Percentiles rank a stretch among this genome's conserved stretches.
Evolutionary conservation across 139 green algal genomes (phyloP).

Genomic region (Chlorella sorokiniana): DNA sequence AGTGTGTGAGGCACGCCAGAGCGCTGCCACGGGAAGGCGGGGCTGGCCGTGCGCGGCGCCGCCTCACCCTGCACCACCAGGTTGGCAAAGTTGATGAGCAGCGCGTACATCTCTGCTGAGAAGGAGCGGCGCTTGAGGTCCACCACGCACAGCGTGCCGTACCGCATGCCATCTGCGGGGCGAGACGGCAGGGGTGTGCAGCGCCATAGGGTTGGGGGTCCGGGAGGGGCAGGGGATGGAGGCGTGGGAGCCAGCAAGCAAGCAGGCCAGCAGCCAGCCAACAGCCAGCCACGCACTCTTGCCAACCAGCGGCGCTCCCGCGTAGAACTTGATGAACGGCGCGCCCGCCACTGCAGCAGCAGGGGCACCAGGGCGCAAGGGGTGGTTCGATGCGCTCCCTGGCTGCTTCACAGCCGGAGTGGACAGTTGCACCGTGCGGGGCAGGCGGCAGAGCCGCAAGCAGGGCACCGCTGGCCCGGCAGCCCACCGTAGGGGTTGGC

Average conservation of each 20-base stretch:
- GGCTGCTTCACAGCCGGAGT: too few relatives aligned
- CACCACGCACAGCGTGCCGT: conserved; percentile 85
- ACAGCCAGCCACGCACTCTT: conserved; percentile 24
- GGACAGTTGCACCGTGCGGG: too few relatives aligned
- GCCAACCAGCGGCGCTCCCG: conserved; percentile 79
- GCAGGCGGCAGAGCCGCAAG: too few relatives aligned
- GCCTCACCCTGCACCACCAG: conserved; percentile 81
- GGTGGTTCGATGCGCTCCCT: too few relatives aligned
- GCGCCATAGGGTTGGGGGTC: not conserved
- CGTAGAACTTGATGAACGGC: conserved; percentile 89
- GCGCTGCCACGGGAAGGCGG: too few relatives aligned
- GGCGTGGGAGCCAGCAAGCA: not conserved
- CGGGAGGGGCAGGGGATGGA: not conserved
- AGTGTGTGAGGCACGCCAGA: too few relatives aligned
- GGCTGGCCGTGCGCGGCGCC: too few relatives aligned
- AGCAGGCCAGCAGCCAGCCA: not conserved
- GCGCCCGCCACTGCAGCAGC: conserved; percentile 59
- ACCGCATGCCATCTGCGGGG: conserved; percentile 57
- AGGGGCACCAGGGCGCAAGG: not conserved
- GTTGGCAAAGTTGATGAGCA: conserved; percentile 83
- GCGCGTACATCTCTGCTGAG: conserved; percentile 66
- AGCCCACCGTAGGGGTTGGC: conserved; percentile 58
- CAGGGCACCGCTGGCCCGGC: too few relatives aligned
- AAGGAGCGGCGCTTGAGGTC: conserved; percentile 68
- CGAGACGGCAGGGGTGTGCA: not conserved